Percentiles rank a stretch among this genome's conserved stretches.
Evolutionary conservation across 2,329 filamentous ascomycete genomes (phyloP).

Genomic region (Zymoseptoria brevis): DNA sequence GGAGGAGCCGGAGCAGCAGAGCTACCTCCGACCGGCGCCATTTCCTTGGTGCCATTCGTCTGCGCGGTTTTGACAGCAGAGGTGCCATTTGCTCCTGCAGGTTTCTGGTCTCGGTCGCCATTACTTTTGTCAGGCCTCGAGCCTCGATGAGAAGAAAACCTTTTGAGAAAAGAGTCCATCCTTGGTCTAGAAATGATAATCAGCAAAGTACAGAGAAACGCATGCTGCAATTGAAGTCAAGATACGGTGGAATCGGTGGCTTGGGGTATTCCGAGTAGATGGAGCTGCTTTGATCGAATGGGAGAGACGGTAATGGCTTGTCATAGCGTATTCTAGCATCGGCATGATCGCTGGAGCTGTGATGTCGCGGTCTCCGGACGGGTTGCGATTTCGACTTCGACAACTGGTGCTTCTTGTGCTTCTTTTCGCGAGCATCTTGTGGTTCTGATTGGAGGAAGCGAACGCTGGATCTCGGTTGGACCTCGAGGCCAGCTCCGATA

Average conservation of each 20-base stretch:
- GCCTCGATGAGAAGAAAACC: background rate
- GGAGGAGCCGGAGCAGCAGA: background rate
- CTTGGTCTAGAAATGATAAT: background rate
- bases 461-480: background rate
- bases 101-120: background rate
- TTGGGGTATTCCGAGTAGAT: background rate
- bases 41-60: constrained; percentile 4
- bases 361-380: background rate
- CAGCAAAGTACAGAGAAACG: background rate
- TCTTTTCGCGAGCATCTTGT: background rate
- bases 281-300: background rate
- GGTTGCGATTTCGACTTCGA: background rate
- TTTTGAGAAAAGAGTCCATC: background rate
- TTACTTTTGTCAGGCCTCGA: constrained; percentile 1
- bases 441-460: background rate
- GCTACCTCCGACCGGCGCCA: background rate
- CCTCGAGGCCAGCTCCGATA: background rate
- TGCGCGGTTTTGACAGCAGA: constrained; percentile 2
- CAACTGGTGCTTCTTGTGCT: background rate
- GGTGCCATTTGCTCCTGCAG: background rate
- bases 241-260: background rate
- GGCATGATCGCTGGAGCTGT: background rate
- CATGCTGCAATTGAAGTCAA: background rate
- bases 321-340: background rate
- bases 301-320: background rate